These are phyloP conservation scores for Patellifolia procumbens DNA, from an alignment of 179 eudicot species.

Conservation along the genomic window DNA sequence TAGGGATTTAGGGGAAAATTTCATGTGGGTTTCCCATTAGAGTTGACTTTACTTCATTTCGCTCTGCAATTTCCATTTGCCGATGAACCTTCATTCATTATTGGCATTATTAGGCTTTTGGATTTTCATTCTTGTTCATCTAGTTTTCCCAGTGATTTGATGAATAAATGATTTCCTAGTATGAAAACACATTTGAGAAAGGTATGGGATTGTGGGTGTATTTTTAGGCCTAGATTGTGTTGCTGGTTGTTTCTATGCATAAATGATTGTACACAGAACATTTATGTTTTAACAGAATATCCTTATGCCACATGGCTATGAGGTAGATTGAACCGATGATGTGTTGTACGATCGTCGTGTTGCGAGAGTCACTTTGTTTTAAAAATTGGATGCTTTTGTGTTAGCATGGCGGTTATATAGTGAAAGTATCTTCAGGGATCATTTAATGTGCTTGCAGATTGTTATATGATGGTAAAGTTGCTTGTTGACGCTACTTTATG, in stretches of 20 bases:
- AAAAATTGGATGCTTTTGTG: not conserved
- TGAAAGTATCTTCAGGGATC: no score
- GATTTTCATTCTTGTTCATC: not conserved
- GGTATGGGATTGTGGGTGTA: not conserved
- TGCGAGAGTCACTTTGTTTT: not conserved
- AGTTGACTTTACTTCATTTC: not conserved
- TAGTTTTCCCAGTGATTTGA: not conserved
- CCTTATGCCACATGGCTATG: not conserved
- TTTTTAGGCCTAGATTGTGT: not conserved
- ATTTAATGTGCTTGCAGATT: not conserved
- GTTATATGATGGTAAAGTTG: not conserved
- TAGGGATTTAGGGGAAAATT: not conserved
- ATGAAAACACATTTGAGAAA: not conserved
- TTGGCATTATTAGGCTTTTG: not conserved
- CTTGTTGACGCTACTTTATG: not conserved
- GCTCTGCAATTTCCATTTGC: not conserved
- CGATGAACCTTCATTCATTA: not conserved
- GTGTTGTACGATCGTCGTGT: not conserved
- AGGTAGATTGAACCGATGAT: not conserved
- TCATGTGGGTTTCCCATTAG: constrained; percentile 4
- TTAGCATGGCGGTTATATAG: not conserved
- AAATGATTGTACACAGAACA: not conserved
- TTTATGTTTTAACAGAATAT: not conserved
- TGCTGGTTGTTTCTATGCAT: not conserved
- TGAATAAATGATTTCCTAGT: not conserved